Base-by-base conservation (phyloP, 1,284 basidiomycete species). In the Sanguinoderma infundibulare region DNA sequence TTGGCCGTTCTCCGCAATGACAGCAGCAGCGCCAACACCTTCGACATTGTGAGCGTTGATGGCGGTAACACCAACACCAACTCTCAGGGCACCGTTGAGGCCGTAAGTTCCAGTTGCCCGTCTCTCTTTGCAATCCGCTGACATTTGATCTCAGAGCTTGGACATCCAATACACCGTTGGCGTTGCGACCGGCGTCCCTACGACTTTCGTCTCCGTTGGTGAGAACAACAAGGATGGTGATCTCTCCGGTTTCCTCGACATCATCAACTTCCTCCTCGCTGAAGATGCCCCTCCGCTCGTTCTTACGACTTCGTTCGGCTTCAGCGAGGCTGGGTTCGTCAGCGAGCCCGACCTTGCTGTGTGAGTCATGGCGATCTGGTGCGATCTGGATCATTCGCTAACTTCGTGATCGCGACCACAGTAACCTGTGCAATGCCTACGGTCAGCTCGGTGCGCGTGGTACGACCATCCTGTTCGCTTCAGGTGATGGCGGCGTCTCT, bases 141-240 rank as follows among this genome's bases (percentile, higher is more conserved):
- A 34, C 17, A 1, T 35, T 12, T 39, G 15, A 28, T 28, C 14
- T 22, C 42, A 47, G 47, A 85, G 86, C 67, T 75, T 89, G 12
- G 86, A 89, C 65, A 83, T 87, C 40, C 85, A 90, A 74, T 87
- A 87, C 63, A 83, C 85, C 14, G 82, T 79, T 10, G 86, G 82
- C 22, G 74, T 90, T 84, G 83, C 74, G 83, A 84, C 76, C 80
- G 81, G 77, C 79, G 66, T 69, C 34, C 59, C 67, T 36, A 63
- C 63, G 14, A 72, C 44, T 20, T 65, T 66, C 47, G 44, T 67
- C 14, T 68, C 67, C 17, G 68, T 67, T 5, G 70, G 69, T 22
- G 50, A 66, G 26, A 34, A 61, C 24, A 66, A 61, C 54, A 61
- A 61, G 51, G 65, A 68, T 20, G 71, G 69, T 42, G 67, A 67